Conservation (phyloP, 768 basidiomycete species). For the Russula abietina region DNA sequence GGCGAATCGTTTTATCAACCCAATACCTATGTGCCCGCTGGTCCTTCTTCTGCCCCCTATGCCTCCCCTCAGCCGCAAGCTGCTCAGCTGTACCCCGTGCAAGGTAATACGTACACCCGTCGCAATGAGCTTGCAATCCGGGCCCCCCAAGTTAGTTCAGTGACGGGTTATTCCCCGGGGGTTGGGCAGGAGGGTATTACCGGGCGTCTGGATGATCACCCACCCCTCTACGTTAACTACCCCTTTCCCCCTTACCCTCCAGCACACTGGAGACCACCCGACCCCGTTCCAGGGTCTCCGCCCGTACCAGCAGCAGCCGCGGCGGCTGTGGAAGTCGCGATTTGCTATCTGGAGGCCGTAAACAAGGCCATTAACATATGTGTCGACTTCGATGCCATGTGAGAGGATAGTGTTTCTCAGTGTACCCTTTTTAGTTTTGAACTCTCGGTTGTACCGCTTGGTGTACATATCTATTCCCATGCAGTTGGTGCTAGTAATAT, state of each 20-base stretch:
- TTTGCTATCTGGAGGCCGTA: constrained; percentile 12
- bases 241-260: constrained; percentile 10
- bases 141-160: neutral
- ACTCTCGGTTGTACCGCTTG: neutral
- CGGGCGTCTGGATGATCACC: no score
- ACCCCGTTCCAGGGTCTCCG: neutral
- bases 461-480: neutral
- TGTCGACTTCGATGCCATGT: constrained; percentile 6
- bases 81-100: neutral
- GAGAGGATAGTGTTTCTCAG: neutral
- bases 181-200: no score
- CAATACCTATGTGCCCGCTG: neutral
- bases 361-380: constrained; percentile 11
- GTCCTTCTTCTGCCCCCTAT: neutral
- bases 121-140: neutral
- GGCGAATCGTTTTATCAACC: neutral
- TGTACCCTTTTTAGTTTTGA: neutral
- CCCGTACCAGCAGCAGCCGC: neutral
- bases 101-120: neutral
- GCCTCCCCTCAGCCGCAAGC: neutral
- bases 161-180: no score
- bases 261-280: neutral
- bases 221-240: no score
- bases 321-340: neutral
- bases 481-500: neutral